Conservation (phyloP, 192 early-diverging fungal species). For the Coemansia sp. region DNA sequence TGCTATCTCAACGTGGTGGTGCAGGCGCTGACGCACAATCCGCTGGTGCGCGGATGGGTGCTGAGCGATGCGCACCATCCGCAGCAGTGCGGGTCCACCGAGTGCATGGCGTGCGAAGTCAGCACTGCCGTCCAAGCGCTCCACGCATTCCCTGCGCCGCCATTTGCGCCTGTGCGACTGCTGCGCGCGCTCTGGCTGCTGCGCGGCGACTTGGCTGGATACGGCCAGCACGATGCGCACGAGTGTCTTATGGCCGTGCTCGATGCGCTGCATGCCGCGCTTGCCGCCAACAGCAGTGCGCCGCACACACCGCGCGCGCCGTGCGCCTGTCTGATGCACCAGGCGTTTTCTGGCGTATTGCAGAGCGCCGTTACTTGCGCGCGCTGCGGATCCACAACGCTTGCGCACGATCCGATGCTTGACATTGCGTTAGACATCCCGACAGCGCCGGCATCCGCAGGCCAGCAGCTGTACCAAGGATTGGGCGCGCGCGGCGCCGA, state of each 20-base stretch:
- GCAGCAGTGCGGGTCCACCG: slow-evolving; percentile 57
- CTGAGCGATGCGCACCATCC: slow-evolving; percentile 86
- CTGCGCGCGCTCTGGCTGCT: slow-evolving; percentile 89
- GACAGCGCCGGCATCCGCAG: neutral
- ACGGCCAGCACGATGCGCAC: slow-evolving; percentile 96
- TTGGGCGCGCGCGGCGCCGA: slow-evolving; percentile 21
- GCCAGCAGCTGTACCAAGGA: neutral
- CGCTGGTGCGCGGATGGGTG: slow-evolving; percentile 84
- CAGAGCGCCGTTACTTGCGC: slow-evolving; percentile 90
- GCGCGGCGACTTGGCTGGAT: slow-evolving; percentile 83
- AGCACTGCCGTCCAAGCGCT: slow-evolving; percentile 79
- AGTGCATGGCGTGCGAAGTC: slow-evolving; percentile 94
- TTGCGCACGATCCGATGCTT: slow-evolving; percentile 83
- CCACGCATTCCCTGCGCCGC: slow-evolving; percentile 65
- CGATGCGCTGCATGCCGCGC: slow-evolving; percentile 78
- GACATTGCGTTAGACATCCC: slow-evolving; percentile 87
- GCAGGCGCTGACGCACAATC: slow-evolving; percentile 91
- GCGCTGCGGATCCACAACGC: slow-evolving; percentile 74
- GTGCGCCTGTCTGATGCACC: slow-evolving; percentile 87
- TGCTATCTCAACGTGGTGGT: slow-evolving; percentile 96
- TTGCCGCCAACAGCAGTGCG: slow-evolving; percentile 53
- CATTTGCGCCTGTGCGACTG: slow-evolving; percentile 82
- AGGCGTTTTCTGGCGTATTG: slow-evolving; percentile 84
- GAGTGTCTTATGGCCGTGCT: slow-evolving; percentile 93
- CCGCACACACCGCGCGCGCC: slow-evolving; percentile 21